phyloP scores from a whole-genome alignment of 768 basidiomycete genomes.

The Suillus subaureus region DNA sequence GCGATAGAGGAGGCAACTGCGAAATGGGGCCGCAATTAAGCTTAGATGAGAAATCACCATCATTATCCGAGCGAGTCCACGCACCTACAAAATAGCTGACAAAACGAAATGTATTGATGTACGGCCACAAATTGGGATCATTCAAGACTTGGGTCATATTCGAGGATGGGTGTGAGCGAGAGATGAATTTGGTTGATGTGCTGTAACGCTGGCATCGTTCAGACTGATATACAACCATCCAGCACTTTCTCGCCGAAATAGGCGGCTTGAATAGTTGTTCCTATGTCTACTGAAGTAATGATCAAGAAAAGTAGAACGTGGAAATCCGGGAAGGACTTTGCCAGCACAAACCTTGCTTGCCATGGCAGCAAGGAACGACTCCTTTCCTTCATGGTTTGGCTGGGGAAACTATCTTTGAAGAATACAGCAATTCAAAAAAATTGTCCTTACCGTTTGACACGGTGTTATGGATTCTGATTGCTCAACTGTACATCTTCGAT shows the following conservation, averaged over 20 bases:
- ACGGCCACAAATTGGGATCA: background rate
- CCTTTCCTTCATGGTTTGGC: background rate
- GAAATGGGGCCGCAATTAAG: background rate
- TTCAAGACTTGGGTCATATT: background rate
- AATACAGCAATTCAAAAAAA: background rate
- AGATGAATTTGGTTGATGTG: background rate
- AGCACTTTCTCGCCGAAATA: background rate
- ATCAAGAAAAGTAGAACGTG: background rate
- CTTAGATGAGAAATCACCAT: background rate
- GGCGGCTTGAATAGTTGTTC: background rate
- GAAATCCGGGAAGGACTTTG: background rate
- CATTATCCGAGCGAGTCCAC: background rate
- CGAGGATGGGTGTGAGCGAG: background rate
- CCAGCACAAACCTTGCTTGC: background rate
- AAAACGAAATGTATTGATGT: background rate
- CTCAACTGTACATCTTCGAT: background rate
- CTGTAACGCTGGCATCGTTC: background rate
- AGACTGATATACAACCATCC: background rate
- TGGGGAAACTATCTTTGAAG: background rate
- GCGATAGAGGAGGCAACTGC: too few species aligned
- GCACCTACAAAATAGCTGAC: background rate
- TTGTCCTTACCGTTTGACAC: background rate
- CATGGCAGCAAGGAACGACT: background rate
- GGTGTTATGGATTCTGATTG: background rate
- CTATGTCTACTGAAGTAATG: background rate